Percentiles rank a stretch among this genome's conserved stretches.
Conservation (phyloP, 2,329 filamentous ascomycete genomes). For the Daldinia sp. region DNA sequence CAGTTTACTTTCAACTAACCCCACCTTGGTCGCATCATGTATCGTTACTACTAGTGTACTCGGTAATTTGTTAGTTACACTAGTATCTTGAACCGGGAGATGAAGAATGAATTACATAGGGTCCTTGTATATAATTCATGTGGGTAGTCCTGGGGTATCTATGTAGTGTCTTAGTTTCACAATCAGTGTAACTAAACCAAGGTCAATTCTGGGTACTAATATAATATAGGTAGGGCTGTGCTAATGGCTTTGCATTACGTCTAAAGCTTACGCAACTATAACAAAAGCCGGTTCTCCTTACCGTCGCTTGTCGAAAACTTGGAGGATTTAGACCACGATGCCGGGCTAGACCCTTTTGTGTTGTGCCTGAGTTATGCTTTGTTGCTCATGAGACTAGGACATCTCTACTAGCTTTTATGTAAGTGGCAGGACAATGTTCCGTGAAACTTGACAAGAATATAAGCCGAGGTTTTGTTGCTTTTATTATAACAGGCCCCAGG, state of each 20-base stretch:
- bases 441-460: neutral
- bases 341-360: neutral
- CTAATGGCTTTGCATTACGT: neutral
- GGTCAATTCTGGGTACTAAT: too few species aligned
- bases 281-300: slow-evolving; percentile 18
- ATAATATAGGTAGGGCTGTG: neutral
- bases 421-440: neutral
- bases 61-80: slow-evolving; percentile 1
- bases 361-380: neutral
- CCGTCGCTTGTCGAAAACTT: neutral
- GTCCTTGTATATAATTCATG: neutral
- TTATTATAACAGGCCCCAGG: neutral
- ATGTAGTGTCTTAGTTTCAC: too few species aligned
- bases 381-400: neutral
- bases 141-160: too few species aligned
- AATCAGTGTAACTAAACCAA: too few species aligned
- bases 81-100: slow-evolving; percentile 35
- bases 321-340: neutral
- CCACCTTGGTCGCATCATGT: slow-evolving; percentile 24
- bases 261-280: slow-evolving; percentile 26
- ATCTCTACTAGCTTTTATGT: neutral
- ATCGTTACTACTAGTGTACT: slow-evolving; percentile 2
- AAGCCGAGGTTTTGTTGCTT: neutral
- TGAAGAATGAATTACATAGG: slow-evolving; percentile 11
- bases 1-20: slow-evolving; percentile 19